Evolutionary conservation across 345 rosid genomes (phyloP).

Genomic region (Populus nigra): DNA sequence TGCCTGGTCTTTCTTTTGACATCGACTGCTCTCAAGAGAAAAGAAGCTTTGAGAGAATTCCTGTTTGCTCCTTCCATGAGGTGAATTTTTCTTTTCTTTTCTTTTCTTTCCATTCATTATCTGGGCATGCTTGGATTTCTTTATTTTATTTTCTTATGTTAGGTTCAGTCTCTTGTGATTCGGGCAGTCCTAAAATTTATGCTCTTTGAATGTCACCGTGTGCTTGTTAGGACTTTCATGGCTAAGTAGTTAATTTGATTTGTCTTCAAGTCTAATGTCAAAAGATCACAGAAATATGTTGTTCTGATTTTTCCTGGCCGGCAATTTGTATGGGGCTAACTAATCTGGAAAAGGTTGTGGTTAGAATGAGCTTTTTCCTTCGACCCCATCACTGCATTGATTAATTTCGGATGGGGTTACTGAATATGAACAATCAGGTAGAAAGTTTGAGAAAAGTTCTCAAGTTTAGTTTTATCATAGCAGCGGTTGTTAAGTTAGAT

Average conservation of each 20-base stretch:
- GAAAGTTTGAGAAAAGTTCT: background rate
- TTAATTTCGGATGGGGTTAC: background rate
- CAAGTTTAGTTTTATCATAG: background rate
- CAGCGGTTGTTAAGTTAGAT: background rate
- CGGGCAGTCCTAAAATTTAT: background rate
- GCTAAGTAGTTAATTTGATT: background rate
- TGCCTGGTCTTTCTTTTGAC: conserved; percentile 59
- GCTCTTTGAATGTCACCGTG: background rate
- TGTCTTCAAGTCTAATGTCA: background rate
- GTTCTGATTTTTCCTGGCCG: background rate
- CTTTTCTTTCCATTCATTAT: conserved; percentile 4
- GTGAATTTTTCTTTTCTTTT: conserved; percentile 28
- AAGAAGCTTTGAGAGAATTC: conserved; percentile 43
- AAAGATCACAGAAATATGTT: background rate
- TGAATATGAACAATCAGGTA: background rate
- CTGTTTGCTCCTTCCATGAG: conserved; percentile 75
- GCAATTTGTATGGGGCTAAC: background rate
- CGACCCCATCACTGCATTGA: background rate
- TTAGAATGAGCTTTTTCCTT: background rate
- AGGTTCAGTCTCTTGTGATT: background rate
- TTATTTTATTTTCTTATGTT: background rate
- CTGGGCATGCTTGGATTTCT: conserved; percentile 15
- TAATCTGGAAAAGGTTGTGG: background rate
- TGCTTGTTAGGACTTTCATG: background rate
- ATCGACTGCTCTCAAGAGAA: conserved; percentile 52